Evolutionary conservation across 495 filamentous ascomycete genomes (phyloP).

Genomic region (Penicillium fimorum): DNA sequence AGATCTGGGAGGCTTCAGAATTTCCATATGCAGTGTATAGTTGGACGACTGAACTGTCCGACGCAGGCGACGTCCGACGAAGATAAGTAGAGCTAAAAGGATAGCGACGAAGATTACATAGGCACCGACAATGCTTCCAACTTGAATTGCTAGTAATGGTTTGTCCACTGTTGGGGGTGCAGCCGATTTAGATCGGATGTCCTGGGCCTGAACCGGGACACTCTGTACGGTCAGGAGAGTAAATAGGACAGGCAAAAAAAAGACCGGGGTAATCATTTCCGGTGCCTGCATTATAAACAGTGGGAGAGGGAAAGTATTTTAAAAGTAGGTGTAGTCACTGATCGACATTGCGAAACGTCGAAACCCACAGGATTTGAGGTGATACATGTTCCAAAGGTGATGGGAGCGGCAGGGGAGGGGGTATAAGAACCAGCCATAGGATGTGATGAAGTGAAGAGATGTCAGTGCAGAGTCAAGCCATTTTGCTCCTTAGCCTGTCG

Average conservation of each 20-base stretch:
- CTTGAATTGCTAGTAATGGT: slow-evolving; percentile 65
- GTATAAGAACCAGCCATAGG: slow-evolving; percentile 28
- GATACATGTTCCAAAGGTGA: slow-evolving; percentile 28
- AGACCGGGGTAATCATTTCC: slow-evolving; percentile 23
- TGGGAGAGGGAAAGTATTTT: slow-evolving; percentile 16
- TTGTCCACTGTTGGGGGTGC: slow-evolving; percentile 41
- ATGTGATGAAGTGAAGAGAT: slow-evolving; percentile 36
- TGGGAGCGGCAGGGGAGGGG: slow-evolving; percentile 23
- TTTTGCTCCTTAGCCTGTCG: slow-evolving; percentile 18
- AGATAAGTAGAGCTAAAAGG: slow-evolving; percentile 63
- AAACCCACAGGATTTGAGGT: slow-evolving; percentile 18
- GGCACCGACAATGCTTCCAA: slow-evolving; percentile 74
- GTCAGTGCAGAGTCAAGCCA: slow-evolving; percentile 7
- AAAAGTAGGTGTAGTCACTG: slow-evolving; percentile 23
- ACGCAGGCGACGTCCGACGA: slow-evolving; percentile 60
- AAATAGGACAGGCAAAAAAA: slow-evolving; percentile 10
- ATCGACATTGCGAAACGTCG: slow-evolving; percentile 26
- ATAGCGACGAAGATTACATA: slow-evolving; percentile 73
- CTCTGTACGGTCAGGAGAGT: slow-evolving; percentile 16
- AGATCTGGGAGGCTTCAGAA: slow-evolving; percentile 56
- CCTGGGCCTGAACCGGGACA: slow-evolving; percentile 9
- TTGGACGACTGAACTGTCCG: slow-evolving; percentile 52
- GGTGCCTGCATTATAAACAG: slow-evolving; percentile 17
- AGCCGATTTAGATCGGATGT: slow-evolving; percentile 10
- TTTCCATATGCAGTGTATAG: slow-evolving; percentile 57